Percentiles rank a stretch among this genome's conserved stretches.
Conservation (phyloP, 306 rosid species). For the Casuarina glauca region DNA sequence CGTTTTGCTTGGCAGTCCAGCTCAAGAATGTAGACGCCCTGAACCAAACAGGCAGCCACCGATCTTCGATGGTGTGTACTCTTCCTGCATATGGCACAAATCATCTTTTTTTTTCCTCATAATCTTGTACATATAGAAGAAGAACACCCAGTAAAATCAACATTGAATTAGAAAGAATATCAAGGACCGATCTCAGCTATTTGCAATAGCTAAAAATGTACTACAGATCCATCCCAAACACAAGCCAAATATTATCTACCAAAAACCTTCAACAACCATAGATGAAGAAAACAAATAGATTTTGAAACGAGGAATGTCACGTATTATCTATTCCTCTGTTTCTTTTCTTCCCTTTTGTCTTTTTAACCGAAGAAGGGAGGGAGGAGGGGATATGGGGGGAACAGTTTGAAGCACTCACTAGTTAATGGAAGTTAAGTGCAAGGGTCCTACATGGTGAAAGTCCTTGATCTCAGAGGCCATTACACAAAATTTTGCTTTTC, state of each 20-base stretch:
- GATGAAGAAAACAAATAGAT: no score
- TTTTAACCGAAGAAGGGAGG: no score
- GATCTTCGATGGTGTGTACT: conserved; percentile 65
- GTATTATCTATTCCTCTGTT: no score
- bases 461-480: conserved; percentile 75
- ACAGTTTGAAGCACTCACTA: conserved; percentile 50
- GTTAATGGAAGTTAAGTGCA: conserved; percentile 63
- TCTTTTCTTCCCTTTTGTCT: not conserved
- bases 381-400: no score
- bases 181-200: no score
- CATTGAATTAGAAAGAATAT: not conserved
- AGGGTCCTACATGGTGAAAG: conserved; percentile 80
- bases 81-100: conserved; percentile 49
- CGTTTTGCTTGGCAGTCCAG: conserved; percentile 77
- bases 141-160: not conserved
- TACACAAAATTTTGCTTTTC: conserved; percentile 16
- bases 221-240: no score
- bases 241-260: no score
- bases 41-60: conserved; percentile 89
- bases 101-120: not conserved
- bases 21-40: conserved; percentile 79
- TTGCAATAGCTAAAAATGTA: no score
- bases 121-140: not conserved
- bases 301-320: no score
- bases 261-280: no score